Base-by-base conservation (phyloP, 768 basidiomycete genomes). In the Amanita inopinata region DNA sequence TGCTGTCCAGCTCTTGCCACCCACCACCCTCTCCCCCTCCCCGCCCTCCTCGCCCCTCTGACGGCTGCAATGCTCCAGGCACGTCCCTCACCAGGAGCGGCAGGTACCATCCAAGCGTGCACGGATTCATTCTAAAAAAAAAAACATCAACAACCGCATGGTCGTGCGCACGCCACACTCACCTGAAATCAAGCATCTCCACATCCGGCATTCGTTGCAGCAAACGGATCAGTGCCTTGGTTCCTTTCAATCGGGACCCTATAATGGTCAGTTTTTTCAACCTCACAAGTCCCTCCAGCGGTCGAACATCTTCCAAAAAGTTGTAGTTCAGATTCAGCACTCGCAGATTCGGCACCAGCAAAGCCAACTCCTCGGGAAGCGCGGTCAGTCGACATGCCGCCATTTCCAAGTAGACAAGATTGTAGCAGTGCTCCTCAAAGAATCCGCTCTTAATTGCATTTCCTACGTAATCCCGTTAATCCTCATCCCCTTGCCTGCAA, bases 261-360 rank as follows among this genome's bases (percentile, higher is more conserved):
- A 98, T 84, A 44, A 91, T 73, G 33, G 79, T 89, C 54, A 98
- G 63, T 68, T 88, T 92, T 50, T 77, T 74, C 61, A 98, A 63
- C 55, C 88, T 67, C 46, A 62, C 67, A 48, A 97, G 69, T 9
- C 86, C 89, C 39, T 73, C 72, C 45, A 99, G 66, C 38, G 67
- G 62, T 49, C 71, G 61, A 40, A 76, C 62, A 53, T 86, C 80
- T 52, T 91, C 78, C 59, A 98, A 57, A 61, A 93, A 97, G 61
- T 98, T 98, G 70, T 96, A 94, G 70, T 98, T 94, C 51, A 97
- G 75, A 69, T 97, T 97, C 62, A 98, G 66, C 46, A 81, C 81
- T 42, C 91, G 80, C 54, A 97, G 63, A 61, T 93, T 96, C 23
- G 96, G 94, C 36, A 80, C 65, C 43, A 85, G 62, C 34, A 56